A percentile compares a stretch with the other conserved stretches of the same genome.
phyloP scores from a whole-genome alignment of 148 eudicot species.

The Nyssa sinensis region DNA sequence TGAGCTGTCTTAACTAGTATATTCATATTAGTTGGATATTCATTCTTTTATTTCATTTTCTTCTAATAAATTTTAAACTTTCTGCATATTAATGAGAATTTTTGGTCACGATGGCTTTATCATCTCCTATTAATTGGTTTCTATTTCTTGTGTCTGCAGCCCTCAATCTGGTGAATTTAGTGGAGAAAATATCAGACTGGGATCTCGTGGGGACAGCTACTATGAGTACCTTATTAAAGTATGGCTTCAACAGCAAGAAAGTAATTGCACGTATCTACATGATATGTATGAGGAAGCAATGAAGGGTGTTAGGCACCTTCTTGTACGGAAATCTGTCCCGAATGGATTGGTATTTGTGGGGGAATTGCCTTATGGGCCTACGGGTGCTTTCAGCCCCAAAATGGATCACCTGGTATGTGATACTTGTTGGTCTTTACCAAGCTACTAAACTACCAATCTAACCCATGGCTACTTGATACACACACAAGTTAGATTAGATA shows the following conservation, averaged over 20 bases:
- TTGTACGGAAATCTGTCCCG: slow-evolving; percentile 75
- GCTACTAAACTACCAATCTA: not conserved
- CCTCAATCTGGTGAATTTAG: slow-evolving; percentile 78
- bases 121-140: slow-evolving; percentile 12
- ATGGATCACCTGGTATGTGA: slow-evolving; percentile 95
- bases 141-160: slow-evolving; percentile 40
- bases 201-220: slow-evolving; percentile 99
- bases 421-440: not conserved
- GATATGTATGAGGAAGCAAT: slow-evolving; percentile 91
- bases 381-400: slow-evolving; percentile 77
- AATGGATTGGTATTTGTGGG: slow-evolving; percentile 85
- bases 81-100: not conserved
- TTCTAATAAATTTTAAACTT: not conserved
- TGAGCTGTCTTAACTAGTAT: not conserved
- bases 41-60: not conserved
- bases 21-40: not conserved
- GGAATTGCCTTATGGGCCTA: slow-evolving; percentile 77
- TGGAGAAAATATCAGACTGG: slow-evolving; percentile 86
- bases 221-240: slow-evolving; percentile 95
- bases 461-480: not conserved
- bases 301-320: slow-evolving; percentile 88
- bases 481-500: not conserved
- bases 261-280: slow-evolving; percentile 65
- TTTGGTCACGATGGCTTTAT: not conserved
- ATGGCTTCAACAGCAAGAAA: slow-evolving; percentile 77